Evolutionary conservation across 108 stramenopile genomes (phyloP).

Genomic region (Nitzschia sp.): DNA sequence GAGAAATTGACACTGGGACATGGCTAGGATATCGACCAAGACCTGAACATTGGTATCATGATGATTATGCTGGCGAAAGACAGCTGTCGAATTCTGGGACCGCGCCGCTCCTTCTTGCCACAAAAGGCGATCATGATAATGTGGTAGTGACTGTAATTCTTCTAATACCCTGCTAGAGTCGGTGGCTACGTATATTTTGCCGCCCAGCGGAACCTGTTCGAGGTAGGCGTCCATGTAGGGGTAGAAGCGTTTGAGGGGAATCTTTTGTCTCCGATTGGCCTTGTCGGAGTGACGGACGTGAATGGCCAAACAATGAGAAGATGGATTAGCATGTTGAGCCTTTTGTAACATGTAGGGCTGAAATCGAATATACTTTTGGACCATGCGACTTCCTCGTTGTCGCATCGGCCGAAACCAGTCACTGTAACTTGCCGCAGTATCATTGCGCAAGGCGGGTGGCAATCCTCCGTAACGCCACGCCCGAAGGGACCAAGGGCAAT

Average conservation of each 20-base stretch:
- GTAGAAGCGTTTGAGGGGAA: slow-evolving; percentile 28
- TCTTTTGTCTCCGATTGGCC: slow-evolving; percentile 24
- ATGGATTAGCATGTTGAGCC: slow-evolving; percentile 24
- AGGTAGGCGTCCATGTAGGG: slow-evolving; percentile 34
- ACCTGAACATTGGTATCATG: slow-evolving; percentile 51
- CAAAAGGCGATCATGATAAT: slow-evolving; percentile 12
- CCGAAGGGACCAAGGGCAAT: slow-evolving; percentile 33
- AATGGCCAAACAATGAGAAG: slow-evolving; percentile 32
- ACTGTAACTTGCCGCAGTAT: neutral
- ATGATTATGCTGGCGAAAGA: slow-evolving; percentile 35
- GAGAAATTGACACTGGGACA: slow-evolving; percentile 46
- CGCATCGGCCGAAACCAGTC: slow-evolving; percentile 36
- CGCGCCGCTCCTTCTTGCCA: neutral
- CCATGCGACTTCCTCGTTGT: slow-evolving; percentile 9
- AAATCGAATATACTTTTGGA: slow-evolving; percentile 35
- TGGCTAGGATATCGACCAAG: slow-evolving; percentile 43
- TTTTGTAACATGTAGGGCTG: slow-evolving; percentile 27
- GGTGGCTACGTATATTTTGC: slow-evolving; percentile 34
- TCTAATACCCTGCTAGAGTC: slow-evolving; percentile 32
- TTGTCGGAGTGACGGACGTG: slow-evolving; percentile 55
- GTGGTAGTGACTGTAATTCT: slow-evolving; percentile 7
- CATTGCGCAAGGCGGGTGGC: slow-evolving; percentile 22
- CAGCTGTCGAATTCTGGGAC: slow-evolving; percentile 14
- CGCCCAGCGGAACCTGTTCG: slow-evolving; percentile 7
- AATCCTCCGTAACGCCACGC: slow-evolving; percentile 45